Evolutionary conservation across 2,329 filamentous ascomycete species (phyloP).

Genomic region (Colletotrichum chrysophilum): DNA sequence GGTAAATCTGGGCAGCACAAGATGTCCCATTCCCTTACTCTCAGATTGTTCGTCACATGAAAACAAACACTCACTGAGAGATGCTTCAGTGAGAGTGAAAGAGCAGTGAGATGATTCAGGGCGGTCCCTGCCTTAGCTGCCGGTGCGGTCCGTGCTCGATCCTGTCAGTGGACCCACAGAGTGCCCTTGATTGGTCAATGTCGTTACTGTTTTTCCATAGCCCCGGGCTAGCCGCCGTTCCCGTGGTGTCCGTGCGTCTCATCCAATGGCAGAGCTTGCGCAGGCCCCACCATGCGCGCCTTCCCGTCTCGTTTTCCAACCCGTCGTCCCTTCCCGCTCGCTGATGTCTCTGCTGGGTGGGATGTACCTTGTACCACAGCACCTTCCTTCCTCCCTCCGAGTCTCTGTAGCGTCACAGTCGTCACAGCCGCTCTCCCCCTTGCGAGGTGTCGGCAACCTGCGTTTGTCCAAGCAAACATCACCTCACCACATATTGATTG

Average conservation of each 20-base stretch:
- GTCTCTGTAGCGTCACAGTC: background rate
- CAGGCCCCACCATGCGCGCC: background rate
- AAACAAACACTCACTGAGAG: background rate
- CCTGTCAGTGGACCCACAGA: accelerated
- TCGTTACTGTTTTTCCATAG: background rate
- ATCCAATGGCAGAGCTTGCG: background rate
- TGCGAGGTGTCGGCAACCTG: background rate
- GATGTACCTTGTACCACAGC: background rate
- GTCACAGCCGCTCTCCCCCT: background rate
- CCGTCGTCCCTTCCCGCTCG: background rate
- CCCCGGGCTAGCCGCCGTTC: background rate
- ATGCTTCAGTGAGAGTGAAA: background rate
- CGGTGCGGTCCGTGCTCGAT: background rate
- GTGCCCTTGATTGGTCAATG: background rate
- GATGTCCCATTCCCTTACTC: background rate
- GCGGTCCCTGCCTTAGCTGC: background rate
- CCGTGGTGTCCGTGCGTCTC: background rate
- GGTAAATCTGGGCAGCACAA: too few species aligned
- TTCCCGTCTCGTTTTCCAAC: background rate
- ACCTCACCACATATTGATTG: background rate
- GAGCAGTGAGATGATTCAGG: background rate
- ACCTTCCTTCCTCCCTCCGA: background rate
- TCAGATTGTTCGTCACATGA: background rate
- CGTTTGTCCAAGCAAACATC: background rate
- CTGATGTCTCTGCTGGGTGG: background rate